Percentiles rank a stretch among this genome's conserved stretches.
Evolutionary conservation across 805 yeast species (phyloP).

Genomic region (Kuraishia molischiana): DNA sequence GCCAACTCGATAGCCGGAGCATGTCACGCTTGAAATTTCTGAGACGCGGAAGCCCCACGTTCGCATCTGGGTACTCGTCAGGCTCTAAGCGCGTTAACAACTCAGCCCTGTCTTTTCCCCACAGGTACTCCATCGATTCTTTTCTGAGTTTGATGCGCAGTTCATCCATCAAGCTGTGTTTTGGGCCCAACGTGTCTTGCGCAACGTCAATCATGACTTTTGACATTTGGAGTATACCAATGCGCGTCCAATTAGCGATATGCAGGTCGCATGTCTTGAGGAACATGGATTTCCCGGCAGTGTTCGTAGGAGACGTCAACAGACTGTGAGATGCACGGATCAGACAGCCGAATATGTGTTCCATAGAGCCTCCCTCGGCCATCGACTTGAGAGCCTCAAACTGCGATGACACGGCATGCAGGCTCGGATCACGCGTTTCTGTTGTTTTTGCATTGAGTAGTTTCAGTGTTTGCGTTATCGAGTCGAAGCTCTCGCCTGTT

Average conservation of each 20-base stretch:
- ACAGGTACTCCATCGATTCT: constrained; percentile 23
- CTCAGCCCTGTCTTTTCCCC: constrained; percentile 31
- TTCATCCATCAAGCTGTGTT: constrained; percentile 27
- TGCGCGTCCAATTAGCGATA: constrained; percentile 39
- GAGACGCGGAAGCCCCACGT: constrained; percentile 21
- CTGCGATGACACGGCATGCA: constrained; percentile 54
- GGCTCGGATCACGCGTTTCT: constrained; percentile 30
- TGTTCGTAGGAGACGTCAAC: constrained; percentile 32
- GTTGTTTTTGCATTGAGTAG: constrained; percentile 48
- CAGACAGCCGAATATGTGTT: constrained; percentile 41
- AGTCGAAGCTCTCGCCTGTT: constrained; percentile 15
- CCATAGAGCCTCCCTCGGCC: constrained; percentile 38
- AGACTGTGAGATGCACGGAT: constrained; percentile 47
- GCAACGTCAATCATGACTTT: constrained; percentile 39
- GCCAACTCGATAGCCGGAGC: constrained; percentile 24
- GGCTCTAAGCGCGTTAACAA: too few species aligned
- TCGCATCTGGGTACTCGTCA: constrained; percentile 10
- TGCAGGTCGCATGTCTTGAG: constrained; percentile 35
- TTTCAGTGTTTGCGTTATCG: constrained; percentile 57
- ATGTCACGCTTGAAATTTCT: constrained; percentile 30
- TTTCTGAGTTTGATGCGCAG: constrained; percentile 28
- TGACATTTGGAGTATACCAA: constrained; percentile 38
- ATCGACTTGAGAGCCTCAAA: constrained; percentile 50
- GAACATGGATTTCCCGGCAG: constrained; percentile 23
- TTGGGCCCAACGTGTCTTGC: constrained; percentile 23